phyloP scores from a whole-genome alignment of 2,329 filamentous ascomycete genomes.

The Clarireedia paspali region DNA sequence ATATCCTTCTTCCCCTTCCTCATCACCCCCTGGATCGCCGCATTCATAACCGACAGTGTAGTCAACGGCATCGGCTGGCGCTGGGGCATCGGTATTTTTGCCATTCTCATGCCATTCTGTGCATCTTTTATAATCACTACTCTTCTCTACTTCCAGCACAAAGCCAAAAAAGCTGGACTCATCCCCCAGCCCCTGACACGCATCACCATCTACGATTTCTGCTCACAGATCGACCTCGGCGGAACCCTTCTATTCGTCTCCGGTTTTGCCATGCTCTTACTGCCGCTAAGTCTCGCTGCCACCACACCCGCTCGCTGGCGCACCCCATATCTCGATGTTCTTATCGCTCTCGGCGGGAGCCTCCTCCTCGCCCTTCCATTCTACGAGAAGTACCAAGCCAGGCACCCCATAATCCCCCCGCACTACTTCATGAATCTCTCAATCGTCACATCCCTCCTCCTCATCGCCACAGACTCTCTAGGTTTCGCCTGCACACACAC shows the following conservation, averaged over 20 bases:
- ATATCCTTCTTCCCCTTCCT: conserved; percentile 45
- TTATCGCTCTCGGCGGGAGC: conserved; percentile 37
- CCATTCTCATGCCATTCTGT: conserved; percentile 45
- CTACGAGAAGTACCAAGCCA: conserved; percentile 40
- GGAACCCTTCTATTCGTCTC: conserved; percentile 40
- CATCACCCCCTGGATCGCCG: conserved; percentile 48
- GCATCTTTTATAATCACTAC: conserved; percentile 42
- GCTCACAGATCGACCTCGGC: conserved; percentile 32
- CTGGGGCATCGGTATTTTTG: conserved; percentile 52
- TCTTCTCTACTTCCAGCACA: conserved; percentile 41
- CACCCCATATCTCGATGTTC: conserved; percentile 37
- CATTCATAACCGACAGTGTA: conserved; percentile 39
- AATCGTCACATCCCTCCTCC: conserved; percentile 34
- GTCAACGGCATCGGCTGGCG: conserved; percentile 39
- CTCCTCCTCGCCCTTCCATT: conserved; percentile 35
- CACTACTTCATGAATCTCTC: conserved; percentile 38
- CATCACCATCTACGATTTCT: conserved; percentile 29
- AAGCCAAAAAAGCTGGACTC: conserved; percentile 39
- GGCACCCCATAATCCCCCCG: conserved; percentile 38
- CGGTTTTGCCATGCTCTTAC: conserved; percentile 40
- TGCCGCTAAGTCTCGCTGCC: conserved; percentile 40
- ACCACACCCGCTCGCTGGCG: conserved; percentile 29
- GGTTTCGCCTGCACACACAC: conserved; percentile 39
- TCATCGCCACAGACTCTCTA: conserved; percentile 36
- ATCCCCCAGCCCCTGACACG: conserved; percentile 24